Percentiles rank a stretch among this genome's conserved stretches.
These are phyloP conservation scores for Senecio squalidus DNA, from an alignment of 140 eudicot genomes.

Conservation along the genomic window DNA sequence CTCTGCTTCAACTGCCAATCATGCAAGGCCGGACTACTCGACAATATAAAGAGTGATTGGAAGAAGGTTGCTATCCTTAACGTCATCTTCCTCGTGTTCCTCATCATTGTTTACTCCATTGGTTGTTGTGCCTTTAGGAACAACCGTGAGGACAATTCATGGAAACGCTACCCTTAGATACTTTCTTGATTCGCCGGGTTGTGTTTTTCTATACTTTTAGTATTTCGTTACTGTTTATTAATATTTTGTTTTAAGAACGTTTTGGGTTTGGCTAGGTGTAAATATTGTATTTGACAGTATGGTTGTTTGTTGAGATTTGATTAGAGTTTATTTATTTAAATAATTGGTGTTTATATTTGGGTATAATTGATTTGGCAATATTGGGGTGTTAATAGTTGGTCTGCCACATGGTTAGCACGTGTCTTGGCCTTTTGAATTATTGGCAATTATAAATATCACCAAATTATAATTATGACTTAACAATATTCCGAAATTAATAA, in stretches of 20 bases:
- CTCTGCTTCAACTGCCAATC: conserved; percentile 80
- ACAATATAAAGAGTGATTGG: conserved; percentile 85
- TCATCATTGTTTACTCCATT: conserved; percentile 65
- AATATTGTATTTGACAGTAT: too few relatives aligned
- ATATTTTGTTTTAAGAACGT: neutral
- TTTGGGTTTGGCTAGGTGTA: too few relatives aligned
- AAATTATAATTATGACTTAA: too few relatives aligned
- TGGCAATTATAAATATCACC: too few relatives aligned
- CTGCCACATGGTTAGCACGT: too few relatives aligned
- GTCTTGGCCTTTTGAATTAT: too few relatives aligned
- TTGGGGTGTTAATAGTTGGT: too few relatives aligned
- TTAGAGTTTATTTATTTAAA: too few relatives aligned
- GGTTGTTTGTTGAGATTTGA: too few relatives aligned
- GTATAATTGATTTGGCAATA: too few relatives aligned
- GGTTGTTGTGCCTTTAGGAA: conserved; percentile 94
- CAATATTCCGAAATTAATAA: too few relatives aligned
- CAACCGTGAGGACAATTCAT: conserved; percentile 68
- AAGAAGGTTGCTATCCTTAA: conserved; percentile 71
- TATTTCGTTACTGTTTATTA: neutral
- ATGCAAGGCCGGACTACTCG: conserved; percentile 91
- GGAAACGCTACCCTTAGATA: conserved; percentile 67
- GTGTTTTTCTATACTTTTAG: neutral
- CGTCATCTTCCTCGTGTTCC: conserved; percentile 58
- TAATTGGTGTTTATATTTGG: too few relatives aligned
- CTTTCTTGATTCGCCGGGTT: neutral